Conservation (phyloP, 2,329 filamentous ascomycete species). For the Trichoderma simmonsii region DNA sequence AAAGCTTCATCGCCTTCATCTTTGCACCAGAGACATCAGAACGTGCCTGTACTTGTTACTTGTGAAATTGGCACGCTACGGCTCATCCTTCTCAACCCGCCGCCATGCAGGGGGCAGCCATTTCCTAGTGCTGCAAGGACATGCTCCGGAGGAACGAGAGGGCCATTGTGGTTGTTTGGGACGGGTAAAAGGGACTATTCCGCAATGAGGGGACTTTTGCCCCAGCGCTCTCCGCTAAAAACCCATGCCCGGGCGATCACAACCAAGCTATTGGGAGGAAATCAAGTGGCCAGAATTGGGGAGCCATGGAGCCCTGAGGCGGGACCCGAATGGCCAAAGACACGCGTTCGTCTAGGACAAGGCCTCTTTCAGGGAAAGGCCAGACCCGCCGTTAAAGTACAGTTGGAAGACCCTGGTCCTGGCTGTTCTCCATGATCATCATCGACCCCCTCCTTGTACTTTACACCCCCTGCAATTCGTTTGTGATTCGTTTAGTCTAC, state of each 20-base stretch:
- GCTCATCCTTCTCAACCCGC: not conserved
- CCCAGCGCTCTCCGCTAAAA: constrained; percentile 13
- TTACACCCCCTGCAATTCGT: not conserved
- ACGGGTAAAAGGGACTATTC: constrained; percentile 16
- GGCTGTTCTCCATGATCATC: constrained; percentile 15
- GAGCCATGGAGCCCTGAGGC: constrained; percentile 5
- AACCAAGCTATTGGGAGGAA: constrained; percentile 16
- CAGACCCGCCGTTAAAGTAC: constrained; percentile 3
- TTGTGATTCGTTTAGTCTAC: not conserved
- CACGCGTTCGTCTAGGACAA: constrained; percentile 8
- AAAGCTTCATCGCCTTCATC: not conserved
- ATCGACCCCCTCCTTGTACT: not conserved
- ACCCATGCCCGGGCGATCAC: constrained; percentile 17
- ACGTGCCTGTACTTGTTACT: no score
- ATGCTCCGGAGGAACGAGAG: not conserved
- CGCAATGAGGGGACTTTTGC: constrained; percentile 12
- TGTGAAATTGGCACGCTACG: not conserved
- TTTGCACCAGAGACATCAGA: not conserved
- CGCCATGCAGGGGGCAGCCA: constrained; percentile 2
- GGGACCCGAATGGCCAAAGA: constrained; percentile 14
- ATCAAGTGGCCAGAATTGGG: constrained; percentile 9
- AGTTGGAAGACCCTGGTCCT: not conserved
- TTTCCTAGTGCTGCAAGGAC: not conserved
- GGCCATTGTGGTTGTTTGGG: not conserved
- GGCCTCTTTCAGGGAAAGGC: not conserved